A percentile compares a stretch with the other conserved stretches of the same genome.
Conservation (phyloP, 2,329 filamentous ascomycete species). For the Ophiostoma montium region DNA sequence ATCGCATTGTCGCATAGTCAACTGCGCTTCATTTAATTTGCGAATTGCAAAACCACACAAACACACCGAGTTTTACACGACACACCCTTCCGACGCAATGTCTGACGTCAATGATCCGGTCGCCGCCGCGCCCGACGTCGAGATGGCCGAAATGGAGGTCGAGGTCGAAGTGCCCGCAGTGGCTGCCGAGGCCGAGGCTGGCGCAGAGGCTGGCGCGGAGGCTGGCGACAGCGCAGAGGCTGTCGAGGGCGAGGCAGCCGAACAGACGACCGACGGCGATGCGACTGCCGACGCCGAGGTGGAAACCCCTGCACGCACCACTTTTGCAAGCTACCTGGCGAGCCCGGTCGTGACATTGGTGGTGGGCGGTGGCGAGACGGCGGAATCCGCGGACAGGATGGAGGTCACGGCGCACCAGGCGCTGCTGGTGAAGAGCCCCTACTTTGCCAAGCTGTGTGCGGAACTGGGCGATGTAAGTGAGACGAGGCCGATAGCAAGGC, state of each 20-base stretch:
- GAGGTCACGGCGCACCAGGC: constrained; percentile 63
- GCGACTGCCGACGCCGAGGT: constrained; percentile 15
- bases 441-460: constrained; percentile 50
- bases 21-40: not conserved
- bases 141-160: not conserved
- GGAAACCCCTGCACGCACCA: too few relatives aligned
- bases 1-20: not conserved
- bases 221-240: constrained; percentile 2
- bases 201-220: not conserved
- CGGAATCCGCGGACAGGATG: constrained; percentile 32
- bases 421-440: constrained; percentile 60
- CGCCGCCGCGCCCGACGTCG: not conserved
- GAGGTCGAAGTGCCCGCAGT: not conserved
- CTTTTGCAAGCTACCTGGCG: constrained; percentile 46
- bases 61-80: not conserved
- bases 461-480: constrained; percentile 44
- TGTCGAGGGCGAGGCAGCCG: not conserved
- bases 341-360: constrained; percentile 56
- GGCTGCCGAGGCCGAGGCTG: not conserved
- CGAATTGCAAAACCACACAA: too few relatives aligned
- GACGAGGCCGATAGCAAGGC: constrained; percentile 24
- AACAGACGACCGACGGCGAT: constrained; percentile 17
- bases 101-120: not conserved
- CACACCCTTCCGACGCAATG: not conserved
- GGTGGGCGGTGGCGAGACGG: constrained; percentile 33